phyloP scores from a whole-genome alignment of 2,329 filamentous ascomycete genomes.

The Sporothrix brunneoviolacea region DNA sequence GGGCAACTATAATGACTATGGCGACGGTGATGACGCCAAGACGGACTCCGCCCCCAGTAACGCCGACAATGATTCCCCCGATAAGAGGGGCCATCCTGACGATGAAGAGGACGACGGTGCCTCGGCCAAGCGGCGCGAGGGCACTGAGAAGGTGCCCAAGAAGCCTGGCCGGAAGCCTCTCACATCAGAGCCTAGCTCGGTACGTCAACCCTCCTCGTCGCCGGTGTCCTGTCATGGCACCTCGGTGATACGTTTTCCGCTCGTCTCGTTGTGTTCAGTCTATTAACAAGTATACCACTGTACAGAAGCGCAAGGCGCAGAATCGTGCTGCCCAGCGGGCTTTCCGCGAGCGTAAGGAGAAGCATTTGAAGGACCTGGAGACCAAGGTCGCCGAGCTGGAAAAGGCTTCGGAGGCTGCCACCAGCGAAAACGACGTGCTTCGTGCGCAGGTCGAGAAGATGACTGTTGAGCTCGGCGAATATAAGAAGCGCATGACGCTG shows the following conservation, averaged over 20 bases:
- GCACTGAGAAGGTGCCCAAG: conserved; percentile 80
- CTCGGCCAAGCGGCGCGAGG: conserved; percentile 66
- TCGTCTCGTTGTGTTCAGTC: too few relatives aligned
- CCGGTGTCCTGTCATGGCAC: too few relatives aligned
- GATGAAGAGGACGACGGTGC: conserved; percentile 55
- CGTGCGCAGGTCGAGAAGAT: conserved; percentile 85
- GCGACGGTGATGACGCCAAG: conserved; percentile 24
- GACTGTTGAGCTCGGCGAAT: conserved; percentile 78
- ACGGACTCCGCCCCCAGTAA: conserved; percentile 46
- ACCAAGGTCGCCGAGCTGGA: conserved; percentile 69
- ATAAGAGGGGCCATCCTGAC: conserved; percentile 68
- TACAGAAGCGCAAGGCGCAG: conserved; percentile 91
- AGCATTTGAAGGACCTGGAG: conserved; percentile 79
- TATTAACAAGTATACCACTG: too few relatives aligned
- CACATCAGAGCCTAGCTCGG: conserved; percentile 90
- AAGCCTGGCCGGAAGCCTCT: conserved; percentile 95
- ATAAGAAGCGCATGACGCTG: conserved; percentile 75
- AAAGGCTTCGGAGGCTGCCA: conserved; percentile 75
- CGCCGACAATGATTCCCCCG: conserved; percentile 52
- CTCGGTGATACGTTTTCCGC: too few relatives aligned
- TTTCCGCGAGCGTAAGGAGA: conserved; percentile 92
- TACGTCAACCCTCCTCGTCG: conserved; percentile 48
- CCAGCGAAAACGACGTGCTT: conserved; percentile 76
- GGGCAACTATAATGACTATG: conserved; percentile 54
- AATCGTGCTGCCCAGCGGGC: conserved; percentile 88